Evolutionary conservation across 2,329 filamentous ascomycete genomes (phyloP), one percentile per base, ranked within the genome.

Genomic region (Colletotrichum lindemuthianum): DNA sequence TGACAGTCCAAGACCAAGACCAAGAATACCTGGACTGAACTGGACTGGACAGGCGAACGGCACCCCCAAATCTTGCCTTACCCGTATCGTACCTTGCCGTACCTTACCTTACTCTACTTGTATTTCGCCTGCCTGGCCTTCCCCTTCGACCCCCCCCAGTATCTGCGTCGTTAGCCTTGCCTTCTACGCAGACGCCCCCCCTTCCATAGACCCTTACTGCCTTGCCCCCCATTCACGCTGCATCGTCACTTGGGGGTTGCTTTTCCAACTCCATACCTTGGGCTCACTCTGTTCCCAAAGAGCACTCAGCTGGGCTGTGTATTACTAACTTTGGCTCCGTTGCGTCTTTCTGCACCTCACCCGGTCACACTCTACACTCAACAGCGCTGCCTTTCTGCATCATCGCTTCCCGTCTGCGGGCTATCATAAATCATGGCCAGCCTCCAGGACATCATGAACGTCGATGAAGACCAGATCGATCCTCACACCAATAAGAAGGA

Each of bases 401-500:
- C 51, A 40, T 63, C 54, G 53, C 75, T 76, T 78, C 77, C 77
- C 76, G 39, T 72, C 76, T 79, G 74, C 75, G 78, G 54, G 75
- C 24, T 68, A 71, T 74, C 71, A 70, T 71, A 74, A 74, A 75
- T 74, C 76, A 86, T 87, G 84, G 79, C 83, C 69, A 84, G 82
- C 72, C 79, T 87, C 69, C 81, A 80, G 71, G 83, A 83, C 71
- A 87, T 87, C 73, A 86, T 87, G 81, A 84, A 86, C 73, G 77
- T 79, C 71, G 81, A 83, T 70, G 82, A 85, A 70, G 82, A 83
- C 70, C 77, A 79, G 67, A 73, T 73, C 65, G 76, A 79, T 68
- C 72, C 78, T 61, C 74, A 73, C 72, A 69, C 75, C 72, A 77
- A 78, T 80, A 83, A 81, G 80, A 84, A 76, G 77, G 75, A 77